Base-by-base conservation (phyloP, 495 filamentous ascomycete species). In the Daldinia bambusicola region DNA sequence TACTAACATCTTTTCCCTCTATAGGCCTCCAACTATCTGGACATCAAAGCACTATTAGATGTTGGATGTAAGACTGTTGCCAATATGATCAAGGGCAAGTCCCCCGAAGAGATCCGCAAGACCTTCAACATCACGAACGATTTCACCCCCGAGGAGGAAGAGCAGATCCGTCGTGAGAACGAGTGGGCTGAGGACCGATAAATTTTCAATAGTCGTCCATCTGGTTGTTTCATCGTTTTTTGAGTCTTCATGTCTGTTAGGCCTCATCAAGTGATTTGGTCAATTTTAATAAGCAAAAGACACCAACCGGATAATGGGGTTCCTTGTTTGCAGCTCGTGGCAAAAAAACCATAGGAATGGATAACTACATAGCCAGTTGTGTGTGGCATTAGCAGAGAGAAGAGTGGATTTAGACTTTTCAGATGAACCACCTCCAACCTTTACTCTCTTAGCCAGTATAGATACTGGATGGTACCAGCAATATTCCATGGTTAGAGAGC, bases 51-150 rank as follows among this genome's bases (percentile, higher is more conserved):
- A 6, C 89, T 93, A 6, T 87, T 93, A 26, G 91, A 93, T 69
- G 91, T 93, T 61, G 91, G 91, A 48, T 93, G 91, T 84, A 93
- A 93, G 86, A 93, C 91, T 0, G 91, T 93, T 26, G 91, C 91
- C 52, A 93, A 93, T 77, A 93, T 93, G 91, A 93, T 93, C 83
- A 93, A 93, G 88, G 91, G 91, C 77, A 93, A 93, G 82, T 89
- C 88, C 0, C 91, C 91, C 0, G 91, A 93, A 72, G 91, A 93
- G 83, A 93, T 93, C 72, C 86, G 91, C 4, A 93, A 92, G 83
- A 93, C 91, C 2, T 93, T 93, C 83, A 93, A 93, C 76, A 93
- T 93, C 72, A 90, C 90, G 70, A 93, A 93, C 75, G 91, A 93
- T 78, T 93, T 93, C 80, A 93, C 91, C 0, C 88, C 91, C 1